phyloP scores from a whole-genome alignment of 768 basidiomycete genomes.

The Pulveroboletus sp. region DNA sequence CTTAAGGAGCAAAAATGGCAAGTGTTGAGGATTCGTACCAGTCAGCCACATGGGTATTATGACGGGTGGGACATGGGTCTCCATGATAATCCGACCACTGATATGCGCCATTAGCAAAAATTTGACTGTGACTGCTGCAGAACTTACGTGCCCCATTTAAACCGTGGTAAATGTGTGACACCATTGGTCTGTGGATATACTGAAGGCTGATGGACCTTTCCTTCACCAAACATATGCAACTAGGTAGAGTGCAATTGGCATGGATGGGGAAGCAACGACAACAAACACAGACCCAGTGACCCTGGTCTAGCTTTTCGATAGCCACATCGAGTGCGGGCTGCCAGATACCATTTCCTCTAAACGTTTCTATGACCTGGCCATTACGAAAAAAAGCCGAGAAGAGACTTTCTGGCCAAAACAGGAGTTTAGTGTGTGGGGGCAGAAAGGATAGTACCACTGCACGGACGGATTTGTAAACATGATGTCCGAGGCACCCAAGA shows the following conservation, averaged over 20 bases:
- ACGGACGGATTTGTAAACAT: conserved; percentile 91
- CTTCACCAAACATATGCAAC: conserved; percentile 92
- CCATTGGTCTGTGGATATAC: conserved; percentile 45
- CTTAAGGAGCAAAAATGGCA: not conserved
- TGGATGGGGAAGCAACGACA: not conserved
- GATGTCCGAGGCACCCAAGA: conserved; percentile 88
- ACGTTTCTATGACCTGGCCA: conserved; percentile 91
- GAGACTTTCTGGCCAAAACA: conserved; percentile 49
- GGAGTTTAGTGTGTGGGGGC: conserved; percentile 12
- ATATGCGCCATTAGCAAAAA: not conserved
- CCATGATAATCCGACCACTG: conserved; percentile 84
- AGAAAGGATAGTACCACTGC: not conserved
- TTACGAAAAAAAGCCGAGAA: conserved; percentile 82
- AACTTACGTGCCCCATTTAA: conserved; percentile 96
- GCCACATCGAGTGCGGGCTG: conserved; percentile 86
- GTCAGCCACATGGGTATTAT: conserved; percentile 95
- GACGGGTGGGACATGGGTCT: conserved; percentile 58
- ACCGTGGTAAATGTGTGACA: conserved; percentile 56
- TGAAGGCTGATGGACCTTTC: conserved; percentile 78
- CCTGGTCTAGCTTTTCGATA: conserved; percentile 73
- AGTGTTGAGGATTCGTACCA: conserved; percentile 36
- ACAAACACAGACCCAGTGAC: conserved; percentile 71
- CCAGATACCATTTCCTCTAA: conserved; percentile 85
- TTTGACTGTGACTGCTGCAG: not conserved
- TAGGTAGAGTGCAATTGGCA: conserved; percentile 28